Evolutionary conservation across 1,139 yeast species (phyloP), one percentile per base, ranked within the genome.

Genomic region (Blastobotrys capitulatus): DNA sequence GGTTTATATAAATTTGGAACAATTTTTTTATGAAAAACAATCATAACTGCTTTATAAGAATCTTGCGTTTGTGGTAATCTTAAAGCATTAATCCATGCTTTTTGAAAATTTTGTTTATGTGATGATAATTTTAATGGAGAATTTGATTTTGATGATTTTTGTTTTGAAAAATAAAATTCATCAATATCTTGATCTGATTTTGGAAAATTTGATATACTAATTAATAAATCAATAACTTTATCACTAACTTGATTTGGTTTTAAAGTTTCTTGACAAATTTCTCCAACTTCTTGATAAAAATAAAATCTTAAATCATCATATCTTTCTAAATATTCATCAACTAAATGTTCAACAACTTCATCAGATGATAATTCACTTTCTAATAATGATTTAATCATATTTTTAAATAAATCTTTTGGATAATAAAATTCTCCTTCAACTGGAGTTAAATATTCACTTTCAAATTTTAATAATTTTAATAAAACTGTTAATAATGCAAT

Each of bases 1-100:
- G 97, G 96, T 56, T 82, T 83, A 40, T 80, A 75, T 77, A 89
- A 78, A 61, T 76, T 78, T 39, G 97, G 97, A 36, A 92, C 83
- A 46, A 92, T 76, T 54, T 95, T 73, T 64, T 87, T 88, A 67
- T 92, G 97, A 58, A 92, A 66, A 6, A 89, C 77, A 8, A 79
- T 70, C 48, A 92, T 72, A 1, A 84, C 73, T 0, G 83, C 71
- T 65, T 86, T 87, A 67, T 85, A 84, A 64, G 88, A 95, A 8
- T 61, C 67, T 2, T 57, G 55, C 1, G 74, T 63, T 13, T 80
- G 65, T 2, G 74, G 69, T 37, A 79, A 68, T 27, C 77, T 74
- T 52, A 90, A 72, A 13, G 82, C 67, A 15, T 74, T 64, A 25
- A 86, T 65, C 79, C 95, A 82, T 29, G 79, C 74, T 54, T 78